Percentiles rank a stretch among this genome's conserved stretches.
phyloP scores from a whole-genome alignment of 352 stramenopile genomes.

The Phytophthora foliorum region DNA sequence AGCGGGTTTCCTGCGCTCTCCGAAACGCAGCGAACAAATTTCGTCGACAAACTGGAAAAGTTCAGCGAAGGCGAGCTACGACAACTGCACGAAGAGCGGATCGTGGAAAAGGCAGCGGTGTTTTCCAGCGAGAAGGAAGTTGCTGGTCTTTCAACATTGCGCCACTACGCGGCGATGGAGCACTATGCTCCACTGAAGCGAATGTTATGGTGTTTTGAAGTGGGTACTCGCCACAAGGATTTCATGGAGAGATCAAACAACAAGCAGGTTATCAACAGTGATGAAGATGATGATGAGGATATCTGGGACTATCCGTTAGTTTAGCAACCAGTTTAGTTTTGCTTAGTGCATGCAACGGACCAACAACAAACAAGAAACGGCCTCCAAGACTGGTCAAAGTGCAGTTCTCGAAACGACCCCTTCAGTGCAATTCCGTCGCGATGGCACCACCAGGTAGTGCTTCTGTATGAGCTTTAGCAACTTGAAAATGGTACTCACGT shows the following conservation, averaged over 20 bases:
- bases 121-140: constrained; percentile 39
- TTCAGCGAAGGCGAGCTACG: constrained; percentile 67
- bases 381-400: not conserved
- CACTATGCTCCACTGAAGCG: constrained; percentile 64
- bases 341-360: constrained; percentile 8
- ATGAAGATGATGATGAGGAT: constrained; percentile 56
- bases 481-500: not conserved
- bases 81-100: constrained; percentile 45
- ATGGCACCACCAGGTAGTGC: constrained; percentile 3
- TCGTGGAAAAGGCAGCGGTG: constrained; percentile 44
- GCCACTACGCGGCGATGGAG: constrained; percentile 62
- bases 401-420: not conserved
- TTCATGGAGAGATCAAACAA: constrained; percentile 31
- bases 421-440: not conserved
- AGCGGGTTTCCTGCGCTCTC: constrained; percentile 52
- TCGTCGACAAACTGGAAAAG: constrained; percentile 70
- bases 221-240: constrained; percentile 34
- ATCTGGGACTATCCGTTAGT: constrained; percentile 73
- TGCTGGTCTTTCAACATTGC: constrained; percentile 51
- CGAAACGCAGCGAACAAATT: constrained; percentile 63
- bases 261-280: constrained; percentile 4
- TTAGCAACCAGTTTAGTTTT: constrained; percentile 3
- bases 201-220: constrained; percentile 72
- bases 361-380: constrained; percentile 10
- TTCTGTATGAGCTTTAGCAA: not conserved